These are phyloP conservation scores for Elsinoe perseae DNA, from an alignment of 2,329 filamentous ascomycete genomes.

Conservation along the genomic window DNA sequence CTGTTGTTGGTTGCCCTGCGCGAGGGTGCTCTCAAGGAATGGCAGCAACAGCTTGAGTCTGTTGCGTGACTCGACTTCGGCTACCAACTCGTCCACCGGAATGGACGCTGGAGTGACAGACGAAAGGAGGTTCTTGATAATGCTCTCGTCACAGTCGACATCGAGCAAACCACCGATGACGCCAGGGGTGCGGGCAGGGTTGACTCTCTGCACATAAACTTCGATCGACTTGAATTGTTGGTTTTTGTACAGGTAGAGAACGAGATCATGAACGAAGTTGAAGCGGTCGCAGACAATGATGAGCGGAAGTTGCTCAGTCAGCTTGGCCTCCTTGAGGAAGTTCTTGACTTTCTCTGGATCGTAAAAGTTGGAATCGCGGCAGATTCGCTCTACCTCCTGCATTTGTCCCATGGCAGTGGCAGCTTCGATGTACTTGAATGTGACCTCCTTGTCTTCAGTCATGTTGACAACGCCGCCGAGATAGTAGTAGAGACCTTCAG, in stretches of 20 bases:
- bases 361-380: constrained; percentile 82
- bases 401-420: constrained; percentile 90
- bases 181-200: constrained; percentile 80
- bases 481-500: constrained; percentile 96
- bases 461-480: constrained; percentile 96
- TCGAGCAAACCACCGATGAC: constrained; percentile 91
- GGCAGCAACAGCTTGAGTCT: constrained; percentile 89
- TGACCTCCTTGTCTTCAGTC: constrained; percentile 87
- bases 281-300: constrained; percentile 99
- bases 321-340: constrained; percentile 92
- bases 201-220: constrained; percentile 94
- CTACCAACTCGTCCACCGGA: constrained; percentile 87
- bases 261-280: constrained; percentile 95
- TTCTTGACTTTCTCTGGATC: constrained; percentile 97
- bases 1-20: constrained; percentile 87
- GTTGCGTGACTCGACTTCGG: constrained; percentile 92
- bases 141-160: constrained; percentile 91
- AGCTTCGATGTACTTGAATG: constrained; percentile 99
- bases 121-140: constrained; percentile 84
- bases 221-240: constrained; percentile 99
- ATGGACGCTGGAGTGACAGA: constrained; percentile 80
- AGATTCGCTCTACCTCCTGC: constrained; percentile 94
- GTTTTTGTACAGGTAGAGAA: constrained; percentile 96
- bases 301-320: constrained; percentile 86
- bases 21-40: constrained; percentile 88